Evolutionary conservation across 2,329 filamentous ascomycete species (phyloP).

Genomic region (Pezicula neosporulosa): DNA sequence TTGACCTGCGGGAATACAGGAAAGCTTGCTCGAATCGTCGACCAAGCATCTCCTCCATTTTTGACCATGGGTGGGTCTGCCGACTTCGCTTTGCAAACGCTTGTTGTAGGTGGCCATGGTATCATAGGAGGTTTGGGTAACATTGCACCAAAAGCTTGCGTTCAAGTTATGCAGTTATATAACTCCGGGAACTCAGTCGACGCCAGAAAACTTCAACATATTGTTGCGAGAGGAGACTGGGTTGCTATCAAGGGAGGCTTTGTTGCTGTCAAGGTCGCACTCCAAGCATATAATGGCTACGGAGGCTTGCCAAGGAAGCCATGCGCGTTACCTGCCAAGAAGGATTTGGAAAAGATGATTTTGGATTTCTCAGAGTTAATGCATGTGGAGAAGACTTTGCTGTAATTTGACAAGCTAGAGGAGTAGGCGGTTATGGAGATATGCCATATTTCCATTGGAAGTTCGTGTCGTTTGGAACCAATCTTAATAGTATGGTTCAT

Average conservation of each 20-base stretch:
- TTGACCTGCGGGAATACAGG: conserved; percentile 39
- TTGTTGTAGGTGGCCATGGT: conserved; percentile 63
- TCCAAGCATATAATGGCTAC: conserved; percentile 58
- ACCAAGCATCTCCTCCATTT: conserved; percentile 54
- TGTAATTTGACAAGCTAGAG: too few relatives aligned
- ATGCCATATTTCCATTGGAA: too few relatives aligned
- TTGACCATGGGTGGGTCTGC: conserved; percentile 66
- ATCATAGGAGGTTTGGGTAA: conserved; percentile 68
- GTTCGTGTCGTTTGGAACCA: too few relatives aligned
- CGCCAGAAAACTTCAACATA: conserved; percentile 56
- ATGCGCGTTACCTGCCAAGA: conserved; percentile 12
- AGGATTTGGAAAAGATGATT: too few relatives aligned
- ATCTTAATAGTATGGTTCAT: too few relatives aligned
- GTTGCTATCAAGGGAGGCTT: conserved; percentile 63
- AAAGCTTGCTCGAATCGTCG: conserved; percentile 47
- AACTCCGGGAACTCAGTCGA: conserved; percentile 50
- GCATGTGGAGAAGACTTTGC: too few relatives aligned
- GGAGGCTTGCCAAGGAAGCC: conserved; percentile 56
- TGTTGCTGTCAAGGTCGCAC: conserved; percentile 60
- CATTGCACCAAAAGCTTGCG: conserved; percentile 59
- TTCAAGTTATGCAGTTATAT: conserved; percentile 55
- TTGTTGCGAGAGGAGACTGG: conserved; percentile 64
- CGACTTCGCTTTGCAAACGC: conserved; percentile 66
- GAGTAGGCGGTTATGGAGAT: too few relatives aligned
- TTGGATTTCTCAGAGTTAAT: too few relatives aligned